These are phyloP conservation scores for Kodamaea sagamina DNA, from an alignment of 805 yeast genomes.

Conservation along the genomic window DNA sequence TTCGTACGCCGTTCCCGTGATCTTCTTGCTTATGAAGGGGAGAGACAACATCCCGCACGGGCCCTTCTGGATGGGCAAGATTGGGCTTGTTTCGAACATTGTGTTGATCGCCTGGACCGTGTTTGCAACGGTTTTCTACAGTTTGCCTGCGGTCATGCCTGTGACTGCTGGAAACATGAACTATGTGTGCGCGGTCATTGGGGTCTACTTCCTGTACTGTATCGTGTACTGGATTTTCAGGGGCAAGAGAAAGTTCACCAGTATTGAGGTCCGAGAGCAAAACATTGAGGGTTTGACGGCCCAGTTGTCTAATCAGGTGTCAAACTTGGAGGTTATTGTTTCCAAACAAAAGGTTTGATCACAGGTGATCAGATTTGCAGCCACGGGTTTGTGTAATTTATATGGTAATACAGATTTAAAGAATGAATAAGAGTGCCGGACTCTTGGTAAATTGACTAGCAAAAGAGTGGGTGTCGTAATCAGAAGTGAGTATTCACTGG, in stretches of 20 bases:
- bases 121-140: conserved; percentile 61
- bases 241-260: conserved; percentile 27
- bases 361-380: conserved; percentile 1
- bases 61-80: conserved; percentile 64
- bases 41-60: conserved; percentile 58
- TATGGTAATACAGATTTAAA: not conserved
- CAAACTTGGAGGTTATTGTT: conserved; percentile 24
- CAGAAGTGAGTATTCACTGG: not conserved
- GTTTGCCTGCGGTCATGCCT: conserved; percentile 66
- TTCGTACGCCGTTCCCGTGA: conserved; percentile 58
- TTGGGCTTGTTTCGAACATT: conserved; percentile 53
- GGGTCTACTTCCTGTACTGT: conserved; percentile 46
- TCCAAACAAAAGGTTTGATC: conserved; percentile 14
- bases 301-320: conserved; percentile 27
- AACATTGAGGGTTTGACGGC: conserved; percentile 23
- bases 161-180: conserved; percentile 65
- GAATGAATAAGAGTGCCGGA: conserved; percentile 1
- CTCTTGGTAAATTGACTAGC: not conserved
- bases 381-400: conserved; percentile 1
- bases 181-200: conserved; percentile 57
- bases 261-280: conserved; percentile 25
- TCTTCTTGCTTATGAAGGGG: conserved; percentile 49
- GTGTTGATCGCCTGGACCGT: conserved; percentile 58
- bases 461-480: not conserved
- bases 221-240: conserved; percentile 54